A percentile compares a stretch with the other conserved stretches of the same genome.
These are phyloP conservation scores for Asterella californica DNA, from an alignment of 225 moss, liverwort and hornwort genomes.

Conservation along the genomic window DNA sequence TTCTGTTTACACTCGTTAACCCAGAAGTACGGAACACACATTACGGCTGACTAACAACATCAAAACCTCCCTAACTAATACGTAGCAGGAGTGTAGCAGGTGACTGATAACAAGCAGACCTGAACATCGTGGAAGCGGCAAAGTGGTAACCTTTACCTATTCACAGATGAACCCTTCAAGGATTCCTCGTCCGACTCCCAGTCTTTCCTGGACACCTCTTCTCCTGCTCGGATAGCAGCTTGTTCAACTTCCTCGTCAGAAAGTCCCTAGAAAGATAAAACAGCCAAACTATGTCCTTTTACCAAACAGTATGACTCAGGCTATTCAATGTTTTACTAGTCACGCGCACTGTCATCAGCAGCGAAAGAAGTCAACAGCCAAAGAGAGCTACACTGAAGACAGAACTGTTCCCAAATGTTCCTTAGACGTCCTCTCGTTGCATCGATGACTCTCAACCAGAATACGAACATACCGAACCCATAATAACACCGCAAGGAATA, in stretches of 20 bases:
- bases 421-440: too few species aligned
- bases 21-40: background rate
- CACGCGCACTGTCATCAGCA: background rate
- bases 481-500: too few species aligned
- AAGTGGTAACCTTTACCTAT: constrained; percentile 55
- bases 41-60: background rate
- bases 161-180: constrained; percentile 60
- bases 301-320: background rate
- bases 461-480: too few species aligned
- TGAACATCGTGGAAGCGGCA: background rate
- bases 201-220: constrained; percentile 75
- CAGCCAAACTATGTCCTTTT: background rate
- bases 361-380: too few species aligned
- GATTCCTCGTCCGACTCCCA: constrained; percentile 55
- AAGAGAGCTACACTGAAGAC: too few species aligned
- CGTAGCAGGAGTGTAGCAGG: background rate
- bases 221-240: constrained; percentile 88
- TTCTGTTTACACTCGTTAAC: background rate
- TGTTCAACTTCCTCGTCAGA: constrained; percentile 89
- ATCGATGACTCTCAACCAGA: too few species aligned
- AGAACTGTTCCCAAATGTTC: too few species aligned
- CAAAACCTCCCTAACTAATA: background rate
- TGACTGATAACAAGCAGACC: background rate
- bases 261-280: constrained; percentile 60
- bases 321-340: background rate